These are phyloP conservation scores for Camptophora hylomeconis DNA, from an alignment of 2,329 filamentous ascomycete genomes.

Conservation along the genomic window DNA sequence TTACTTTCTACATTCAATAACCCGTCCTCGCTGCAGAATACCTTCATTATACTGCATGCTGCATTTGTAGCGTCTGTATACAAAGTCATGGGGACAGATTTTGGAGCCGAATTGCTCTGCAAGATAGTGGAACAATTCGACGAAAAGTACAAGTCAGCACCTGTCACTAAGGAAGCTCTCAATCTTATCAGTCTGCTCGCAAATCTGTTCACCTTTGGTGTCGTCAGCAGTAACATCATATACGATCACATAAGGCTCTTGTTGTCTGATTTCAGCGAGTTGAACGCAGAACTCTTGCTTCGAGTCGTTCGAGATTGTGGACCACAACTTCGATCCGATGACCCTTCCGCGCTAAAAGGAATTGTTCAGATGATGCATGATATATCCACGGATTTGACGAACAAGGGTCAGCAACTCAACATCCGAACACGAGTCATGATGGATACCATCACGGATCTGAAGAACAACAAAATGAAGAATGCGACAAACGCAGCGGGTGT, in stretches of 20 bases:
- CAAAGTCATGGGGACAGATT: slow-evolving; percentile 74
- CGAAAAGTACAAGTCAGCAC: slow-evolving; percentile 39
- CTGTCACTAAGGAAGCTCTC: slow-evolving; percentile 46
- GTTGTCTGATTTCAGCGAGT: slow-evolving; percentile 60
- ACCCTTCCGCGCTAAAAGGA: slow-evolving; percentile 76
- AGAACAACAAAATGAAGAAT: slow-evolving; percentile 82
- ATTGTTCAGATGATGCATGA: slow-evolving; percentile 70
- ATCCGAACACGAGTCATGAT: slow-evolving; percentile 95
- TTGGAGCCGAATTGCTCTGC: slow-evolving; percentile 77
- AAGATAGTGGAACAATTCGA: slow-evolving; percentile 65
- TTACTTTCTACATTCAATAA: slow-evolving; percentile 71
- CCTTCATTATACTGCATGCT: slow-evolving; percentile 79
- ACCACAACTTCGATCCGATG: slow-evolving; percentile 72
- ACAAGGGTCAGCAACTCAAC: slow-evolving; percentile 49
- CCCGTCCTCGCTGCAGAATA: slow-evolving; percentile 65
- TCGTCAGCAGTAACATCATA: slow-evolving; percentile 67
- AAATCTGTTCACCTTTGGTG: slow-evolving; percentile 83
- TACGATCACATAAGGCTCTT: slow-evolving; percentile 84
- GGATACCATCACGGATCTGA: slow-evolving; percentile 85
- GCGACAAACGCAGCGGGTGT: slow-evolving; percentile 57
- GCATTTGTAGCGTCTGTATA: slow-evolving; percentile 83
- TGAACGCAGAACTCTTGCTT: slow-evolving; percentile 78
- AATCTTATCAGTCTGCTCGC: slow-evolving; percentile 76
- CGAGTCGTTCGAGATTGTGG: slow-evolving; percentile 73
- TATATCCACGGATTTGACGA: slow-evolving; percentile 53